Percentiles rank a stretch among this genome's conserved stretches.
phyloP scores from a whole-genome alignment of 1,284 basidiomycete species.

The Peniophora sp. region DNA sequence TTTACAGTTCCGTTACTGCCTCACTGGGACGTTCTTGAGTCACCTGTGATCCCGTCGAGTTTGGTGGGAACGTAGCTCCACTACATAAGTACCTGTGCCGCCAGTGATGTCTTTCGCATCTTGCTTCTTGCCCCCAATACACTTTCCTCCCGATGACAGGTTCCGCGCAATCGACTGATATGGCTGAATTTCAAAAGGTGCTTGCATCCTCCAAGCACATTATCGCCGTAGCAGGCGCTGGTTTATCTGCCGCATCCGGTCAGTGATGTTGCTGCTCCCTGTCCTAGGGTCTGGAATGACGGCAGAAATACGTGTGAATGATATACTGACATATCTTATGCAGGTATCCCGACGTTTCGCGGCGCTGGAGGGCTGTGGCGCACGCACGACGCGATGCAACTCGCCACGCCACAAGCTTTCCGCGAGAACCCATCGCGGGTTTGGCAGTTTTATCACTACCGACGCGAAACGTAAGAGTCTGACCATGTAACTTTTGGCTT shows the following conservation, averaged over 20 bases:
- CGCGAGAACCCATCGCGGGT: slow-evolving; percentile 40
- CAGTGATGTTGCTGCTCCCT: slow-evolving; percentile 1
- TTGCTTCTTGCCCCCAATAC: no score
- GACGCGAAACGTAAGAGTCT: slow-evolving; percentile 39
- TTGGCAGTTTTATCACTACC: slow-evolving; percentile 63
- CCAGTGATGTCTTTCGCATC: no score
- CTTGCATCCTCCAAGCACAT: slow-evolving; percentile 35
- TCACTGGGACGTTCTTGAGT: no score
- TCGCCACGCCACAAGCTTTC: slow-evolving; percentile 57
- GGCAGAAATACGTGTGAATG: no score
- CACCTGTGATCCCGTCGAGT: no score
- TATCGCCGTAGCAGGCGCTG: slow-evolving; percentile 51
- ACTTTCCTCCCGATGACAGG: no score
- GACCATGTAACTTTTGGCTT: background rate
- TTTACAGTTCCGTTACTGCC: no score
- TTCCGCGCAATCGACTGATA: slow-evolving; percentile 14
- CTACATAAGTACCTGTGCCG: no score
- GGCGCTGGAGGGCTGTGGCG: slow-evolving; percentile 56
- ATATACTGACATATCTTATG: background rate
- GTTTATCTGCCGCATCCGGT: slow-evolving; percentile 52
- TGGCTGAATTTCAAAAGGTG: slow-evolving; percentile 21
- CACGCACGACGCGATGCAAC: slow-evolving; percentile 42
- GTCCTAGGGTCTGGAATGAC: background rate
- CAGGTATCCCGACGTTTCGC: slow-evolving; percentile 57
- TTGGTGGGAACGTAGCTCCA: no score